These are phyloP conservation scores for Rheum nobile DNA, from an alignment of 148 eudicot genomes.

Conservation along the genomic window DNA sequence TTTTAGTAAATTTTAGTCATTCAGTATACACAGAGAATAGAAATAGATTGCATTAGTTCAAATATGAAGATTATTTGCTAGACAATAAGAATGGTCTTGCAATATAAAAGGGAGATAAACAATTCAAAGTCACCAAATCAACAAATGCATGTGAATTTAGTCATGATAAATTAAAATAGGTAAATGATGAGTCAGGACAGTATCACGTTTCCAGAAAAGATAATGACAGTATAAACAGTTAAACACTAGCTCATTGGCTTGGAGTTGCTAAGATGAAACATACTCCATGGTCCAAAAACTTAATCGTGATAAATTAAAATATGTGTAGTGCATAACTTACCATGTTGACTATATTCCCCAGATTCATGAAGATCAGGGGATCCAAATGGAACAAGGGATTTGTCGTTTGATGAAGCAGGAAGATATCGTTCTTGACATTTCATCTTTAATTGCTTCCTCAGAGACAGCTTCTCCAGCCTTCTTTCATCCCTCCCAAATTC, in stretches of 20 bases:
- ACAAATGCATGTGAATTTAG: background rate
- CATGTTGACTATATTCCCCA: constrained; percentile 29
- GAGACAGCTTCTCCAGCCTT: constrained; percentile 69
- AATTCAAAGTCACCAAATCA: background rate
- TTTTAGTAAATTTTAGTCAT: too few relatives aligned
- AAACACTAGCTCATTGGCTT: background rate
- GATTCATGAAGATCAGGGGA: constrained; percentile 26
- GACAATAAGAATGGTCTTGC: background rate
- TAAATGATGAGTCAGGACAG: background rate
- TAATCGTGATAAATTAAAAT: background rate
- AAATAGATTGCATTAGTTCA: background rate
- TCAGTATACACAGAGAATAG: background rate
- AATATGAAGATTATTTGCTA: background rate
- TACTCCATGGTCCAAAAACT: background rate
- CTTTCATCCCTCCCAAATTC: constrained; percentile 50
- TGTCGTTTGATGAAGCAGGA: constrained; percentile 22
- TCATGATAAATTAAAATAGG: background rate
- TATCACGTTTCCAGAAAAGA: background rate
- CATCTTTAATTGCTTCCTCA: constrained; percentile 71
- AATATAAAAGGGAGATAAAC: background rate
- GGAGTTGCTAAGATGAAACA: background rate
- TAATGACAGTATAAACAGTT: background rate
- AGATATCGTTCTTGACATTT: constrained; percentile 52
- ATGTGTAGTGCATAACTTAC: constrained; percentile 14
- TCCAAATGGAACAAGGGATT: constrained; percentile 27